Conservation (phyloP, 768 basidiomycete species). For the Boletus subcaerulescens region DNA sequence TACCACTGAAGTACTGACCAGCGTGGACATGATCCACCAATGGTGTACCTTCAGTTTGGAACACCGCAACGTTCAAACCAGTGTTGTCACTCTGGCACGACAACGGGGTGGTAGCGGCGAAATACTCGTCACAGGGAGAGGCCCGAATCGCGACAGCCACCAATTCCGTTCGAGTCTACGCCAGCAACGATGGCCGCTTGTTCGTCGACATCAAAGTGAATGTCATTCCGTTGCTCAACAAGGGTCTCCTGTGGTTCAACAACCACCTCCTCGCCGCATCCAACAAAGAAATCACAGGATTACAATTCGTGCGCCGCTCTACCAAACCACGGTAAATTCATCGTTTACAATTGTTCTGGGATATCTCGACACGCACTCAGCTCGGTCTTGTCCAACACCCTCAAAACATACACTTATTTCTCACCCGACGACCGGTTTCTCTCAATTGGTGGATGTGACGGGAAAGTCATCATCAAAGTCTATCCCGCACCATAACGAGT, state of each 20-base stretch:
- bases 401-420: not conserved
- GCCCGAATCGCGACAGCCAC: conserved; percentile 1
- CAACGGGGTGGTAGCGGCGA: not conserved
- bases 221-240: not conserved
- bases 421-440: not conserved
- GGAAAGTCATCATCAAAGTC: not conserved
- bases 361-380: not conserved
- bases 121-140: not conserved
- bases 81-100: not conserved
- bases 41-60: not conserved
- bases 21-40: too few relatives aligned
- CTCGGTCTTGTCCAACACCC: not conserved
- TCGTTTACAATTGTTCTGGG: not conserved
- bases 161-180: not conserved
- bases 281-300: not conserved
- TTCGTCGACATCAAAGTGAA: not conserved
- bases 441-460: not conserved
- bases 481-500: not conserved
- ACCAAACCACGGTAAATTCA: not conserved
- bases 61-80: too few relatives aligned
- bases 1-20: too few relatives aligned
- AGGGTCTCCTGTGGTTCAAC: not conserved
- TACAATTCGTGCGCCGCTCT: not conserved
- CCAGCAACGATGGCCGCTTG: too few relatives aligned
- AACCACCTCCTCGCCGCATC: not conserved